Conservation (phyloP, 2,329 filamentous ascomycete genomes). For the Fusarium pseudoanthophilum region DNA sequence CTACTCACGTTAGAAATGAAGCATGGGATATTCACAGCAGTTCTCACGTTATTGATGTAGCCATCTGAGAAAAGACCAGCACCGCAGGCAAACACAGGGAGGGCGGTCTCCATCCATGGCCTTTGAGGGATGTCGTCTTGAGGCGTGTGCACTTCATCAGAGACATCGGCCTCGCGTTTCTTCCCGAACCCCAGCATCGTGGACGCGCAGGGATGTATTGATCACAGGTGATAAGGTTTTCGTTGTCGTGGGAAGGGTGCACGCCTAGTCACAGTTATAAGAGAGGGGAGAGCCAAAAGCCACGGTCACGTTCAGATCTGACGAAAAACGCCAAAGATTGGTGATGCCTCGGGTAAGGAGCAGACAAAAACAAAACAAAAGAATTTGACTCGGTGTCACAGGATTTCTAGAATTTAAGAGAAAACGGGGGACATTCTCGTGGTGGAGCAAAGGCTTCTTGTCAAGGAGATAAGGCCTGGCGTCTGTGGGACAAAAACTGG, state of each 20-base stretch:
- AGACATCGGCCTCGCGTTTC: conserved; percentile 14
- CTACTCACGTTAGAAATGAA: conserved; percentile 51
- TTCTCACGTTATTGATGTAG: conserved; percentile 83
- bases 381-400: conserved; percentile 14
- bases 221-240: neutral
- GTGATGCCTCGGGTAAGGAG: conserved; percentile 13
- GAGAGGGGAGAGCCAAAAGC: neutral
- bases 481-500: neutral
- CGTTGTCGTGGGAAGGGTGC: neutral
- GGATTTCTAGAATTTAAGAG: conserved; percentile 5
- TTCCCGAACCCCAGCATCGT: conserved; percentile 37
- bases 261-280: conserved; percentile 17
- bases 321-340: neutral
- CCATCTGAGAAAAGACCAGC: conserved; percentile 92
- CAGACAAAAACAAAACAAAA: neutral
- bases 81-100: conserved; percentile 87
- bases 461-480: conserved; percentile 15
- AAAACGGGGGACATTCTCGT: neutral
- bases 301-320: neutral
- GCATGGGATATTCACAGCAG: neutral
- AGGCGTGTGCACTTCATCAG: conserved; percentile 10
- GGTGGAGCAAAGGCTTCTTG: neutral
- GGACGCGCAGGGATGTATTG: neutral
- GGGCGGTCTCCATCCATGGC: conserved; percentile 35
- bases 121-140: conserved; percentile 12